These are phyloP conservation scores for Erythrobasidium hasegawianum DNA, from an alignment of 1,284 basidiomycete species.

Conservation along the genomic window DNA sequence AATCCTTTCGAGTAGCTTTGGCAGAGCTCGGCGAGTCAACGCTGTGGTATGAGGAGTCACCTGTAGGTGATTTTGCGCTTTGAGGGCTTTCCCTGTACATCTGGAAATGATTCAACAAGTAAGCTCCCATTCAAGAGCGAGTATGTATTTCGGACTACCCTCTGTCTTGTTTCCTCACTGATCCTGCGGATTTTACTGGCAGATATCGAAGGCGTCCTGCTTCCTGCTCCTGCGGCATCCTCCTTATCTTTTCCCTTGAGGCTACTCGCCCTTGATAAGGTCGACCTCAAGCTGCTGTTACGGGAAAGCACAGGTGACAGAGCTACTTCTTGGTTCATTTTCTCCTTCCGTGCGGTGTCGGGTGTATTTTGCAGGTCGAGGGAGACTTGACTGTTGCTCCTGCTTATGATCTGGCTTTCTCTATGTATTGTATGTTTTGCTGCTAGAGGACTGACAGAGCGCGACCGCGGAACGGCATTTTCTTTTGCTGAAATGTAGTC, in stretches of 20 bases:
- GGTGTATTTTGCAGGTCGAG: too few relatives aligned
- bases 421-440: neutral
- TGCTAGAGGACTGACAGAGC: neutral
- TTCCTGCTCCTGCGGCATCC: neutral
- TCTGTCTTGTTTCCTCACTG: conserved; percentile 17
- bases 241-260: neutral
- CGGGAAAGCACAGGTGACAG: neutral
- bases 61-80: neutral
- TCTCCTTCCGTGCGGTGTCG: too few relatives aligned
- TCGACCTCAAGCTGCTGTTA: conserved; percentile 6
- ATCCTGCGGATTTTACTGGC: conserved; percentile 13
- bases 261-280: neutral
- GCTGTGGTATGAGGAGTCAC: neutral
- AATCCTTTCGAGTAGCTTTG: neutral
- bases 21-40: neutral
- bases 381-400: neutral
- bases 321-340: too few relatives aligned
- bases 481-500: conserved; percentile 1
- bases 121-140: too few relatives aligned
- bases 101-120: too few relatives aligned
- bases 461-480: neutral
- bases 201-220: neutral
- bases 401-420: neutral
- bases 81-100: neutral
- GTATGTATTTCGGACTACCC: too few relatives aligned